Conservation (phyloP, 148 eudicot genomes). For the Persicaria maculosa region DNA sequence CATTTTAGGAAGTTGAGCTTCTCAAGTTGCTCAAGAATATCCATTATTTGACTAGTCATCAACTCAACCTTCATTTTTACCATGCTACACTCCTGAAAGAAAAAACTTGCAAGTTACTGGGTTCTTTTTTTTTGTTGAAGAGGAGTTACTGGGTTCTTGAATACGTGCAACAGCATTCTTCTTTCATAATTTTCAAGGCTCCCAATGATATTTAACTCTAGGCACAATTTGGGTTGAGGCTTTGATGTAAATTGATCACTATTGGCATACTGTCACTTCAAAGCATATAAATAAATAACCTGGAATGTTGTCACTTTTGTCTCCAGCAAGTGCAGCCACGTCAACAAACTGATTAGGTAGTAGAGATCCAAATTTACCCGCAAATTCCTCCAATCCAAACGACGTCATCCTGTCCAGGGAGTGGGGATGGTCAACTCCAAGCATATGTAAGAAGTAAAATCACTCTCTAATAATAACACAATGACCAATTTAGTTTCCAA, state of each 20-base stretch:
- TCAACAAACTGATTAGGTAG: constrained; percentile 92
- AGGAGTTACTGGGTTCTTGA: background rate
- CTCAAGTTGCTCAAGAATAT: too few relatives aligned
- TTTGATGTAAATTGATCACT: background rate
- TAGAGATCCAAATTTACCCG: constrained; percentile 66
- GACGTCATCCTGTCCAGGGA: constrained; percentile 66
- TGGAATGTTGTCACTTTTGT: constrained; percentile 92
- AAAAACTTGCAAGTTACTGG: too few relatives aligned
- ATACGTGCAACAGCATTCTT: background rate
- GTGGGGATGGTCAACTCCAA: background rate
- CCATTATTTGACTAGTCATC: too few relatives aligned
- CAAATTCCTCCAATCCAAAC: constrained; percentile 91
- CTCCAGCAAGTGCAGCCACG: constrained; percentile 80
- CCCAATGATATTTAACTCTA: background rate
- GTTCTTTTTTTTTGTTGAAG: too few relatives aligned
- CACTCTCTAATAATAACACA: background rate
- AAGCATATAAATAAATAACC: constrained; percentile 29
- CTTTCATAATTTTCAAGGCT: background rate
- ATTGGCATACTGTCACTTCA: background rate
- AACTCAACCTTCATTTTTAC: too few relatives aligned
- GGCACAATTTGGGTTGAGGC: background rate
- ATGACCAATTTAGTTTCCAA: background rate
- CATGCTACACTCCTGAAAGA: too few relatives aligned
- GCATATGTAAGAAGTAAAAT: background rate
- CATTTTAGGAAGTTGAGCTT: too few relatives aligned